These are phyloP conservation scores for Kwoniella shandongensis DNA, from an alignment of 768 basidiomycete genomes.

Conservation along the genomic window DNA sequence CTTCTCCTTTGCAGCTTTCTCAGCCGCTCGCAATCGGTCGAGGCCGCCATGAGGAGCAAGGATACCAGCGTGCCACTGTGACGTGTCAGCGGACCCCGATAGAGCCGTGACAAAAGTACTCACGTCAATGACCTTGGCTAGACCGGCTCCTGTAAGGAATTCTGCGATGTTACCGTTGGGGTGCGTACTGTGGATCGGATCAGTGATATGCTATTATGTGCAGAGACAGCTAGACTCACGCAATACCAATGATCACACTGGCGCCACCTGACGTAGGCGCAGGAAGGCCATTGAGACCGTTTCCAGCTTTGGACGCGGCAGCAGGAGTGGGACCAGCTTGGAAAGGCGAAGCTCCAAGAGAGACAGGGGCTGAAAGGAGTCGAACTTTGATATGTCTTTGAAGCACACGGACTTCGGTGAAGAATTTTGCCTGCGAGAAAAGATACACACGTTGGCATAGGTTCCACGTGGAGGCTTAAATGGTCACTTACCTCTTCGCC, in stretches of 20 bases:
- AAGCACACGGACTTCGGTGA: conserved; percentile 65
- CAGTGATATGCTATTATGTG: conserved; percentile 52
- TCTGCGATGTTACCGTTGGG: conserved; percentile 94
- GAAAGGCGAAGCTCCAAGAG: conserved; percentile 77
- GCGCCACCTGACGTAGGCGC: conserved; percentile 64
- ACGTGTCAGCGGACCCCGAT: neutral
- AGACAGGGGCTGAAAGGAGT: conserved; percentile 56
- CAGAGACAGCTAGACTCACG: conserved; percentile 11
- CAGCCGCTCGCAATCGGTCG: conserved; percentile 81
- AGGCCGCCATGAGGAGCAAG: conserved; percentile 78
- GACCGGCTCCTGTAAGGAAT: conserved; percentile 74
- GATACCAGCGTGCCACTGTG: conserved; percentile 89
- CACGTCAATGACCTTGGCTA: conserved; percentile 82
- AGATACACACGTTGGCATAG: neutral
- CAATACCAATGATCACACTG: conserved; percentile 82
- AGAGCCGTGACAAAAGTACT: conserved; percentile 6
- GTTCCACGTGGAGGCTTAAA: neutral
- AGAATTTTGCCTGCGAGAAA: conserved; percentile 73
- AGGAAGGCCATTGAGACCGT: conserved; percentile 46
- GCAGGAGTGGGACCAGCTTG: conserved; percentile 78
- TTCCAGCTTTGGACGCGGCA: conserved; percentile 56
- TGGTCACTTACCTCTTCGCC: conserved; percentile 74
- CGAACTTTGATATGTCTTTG: conserved; percentile 53
- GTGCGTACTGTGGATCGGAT: conserved; percentile 59
- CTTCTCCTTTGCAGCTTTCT: conserved; percentile 64